phyloP scores from a whole-genome alignment of 2,329 filamentous ascomycete species.

The Stemphylium lycopersici region DNA sequence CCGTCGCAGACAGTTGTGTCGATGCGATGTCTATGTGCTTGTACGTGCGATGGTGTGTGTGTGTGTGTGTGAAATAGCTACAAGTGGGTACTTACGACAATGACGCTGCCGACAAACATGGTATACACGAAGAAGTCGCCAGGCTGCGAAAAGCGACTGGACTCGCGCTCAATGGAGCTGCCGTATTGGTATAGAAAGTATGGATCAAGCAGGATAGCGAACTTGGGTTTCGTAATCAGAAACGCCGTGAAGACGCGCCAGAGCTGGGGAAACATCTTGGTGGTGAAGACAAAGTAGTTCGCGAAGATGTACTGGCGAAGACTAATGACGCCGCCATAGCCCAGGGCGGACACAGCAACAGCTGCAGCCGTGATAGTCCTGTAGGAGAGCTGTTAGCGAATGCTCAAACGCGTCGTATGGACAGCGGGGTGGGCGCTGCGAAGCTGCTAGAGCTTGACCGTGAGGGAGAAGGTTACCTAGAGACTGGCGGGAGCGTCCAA shows the following conservation, averaged over 20 bases:
- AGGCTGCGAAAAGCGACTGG: conserved; percentile 72
- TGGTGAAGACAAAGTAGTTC: conserved; percentile 59
- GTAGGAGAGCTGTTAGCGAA: conserved; percentile 55
- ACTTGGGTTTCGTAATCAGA: conserved; percentile 61
- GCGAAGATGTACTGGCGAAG: conserved; percentile 62
- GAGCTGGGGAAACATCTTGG: conserved; percentile 60
- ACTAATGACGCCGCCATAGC: conserved; percentile 64
- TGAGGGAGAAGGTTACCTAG: conserved; percentile 59
- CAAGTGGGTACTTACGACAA: conserved; percentile 71
- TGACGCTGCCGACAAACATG: conserved; percentile 71
- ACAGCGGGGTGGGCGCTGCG: not conserved
- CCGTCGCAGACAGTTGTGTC: conserved; percentile 26
- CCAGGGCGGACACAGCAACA: conserved; percentile 66
- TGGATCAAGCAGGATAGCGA: conserved; percentile 72
- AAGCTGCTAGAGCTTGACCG: not conserved
- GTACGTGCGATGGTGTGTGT: conserved; percentile 19
- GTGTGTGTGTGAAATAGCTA: conserved; percentile 35
- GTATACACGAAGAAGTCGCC: conserved; percentile 85
- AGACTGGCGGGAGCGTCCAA: conserved; percentile 69
- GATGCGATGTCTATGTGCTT: conserved; percentile 20
- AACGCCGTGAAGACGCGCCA: conserved; percentile 67
- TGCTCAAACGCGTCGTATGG: not conserved
- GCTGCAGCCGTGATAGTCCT: conserved; percentile 73
- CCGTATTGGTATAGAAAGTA: conserved; percentile 82
- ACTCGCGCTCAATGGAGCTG: conserved; percentile 73